Conservation (phyloP, 2,329 filamentous ascomycete species). For the Hypoxylon sp. region DNA sequence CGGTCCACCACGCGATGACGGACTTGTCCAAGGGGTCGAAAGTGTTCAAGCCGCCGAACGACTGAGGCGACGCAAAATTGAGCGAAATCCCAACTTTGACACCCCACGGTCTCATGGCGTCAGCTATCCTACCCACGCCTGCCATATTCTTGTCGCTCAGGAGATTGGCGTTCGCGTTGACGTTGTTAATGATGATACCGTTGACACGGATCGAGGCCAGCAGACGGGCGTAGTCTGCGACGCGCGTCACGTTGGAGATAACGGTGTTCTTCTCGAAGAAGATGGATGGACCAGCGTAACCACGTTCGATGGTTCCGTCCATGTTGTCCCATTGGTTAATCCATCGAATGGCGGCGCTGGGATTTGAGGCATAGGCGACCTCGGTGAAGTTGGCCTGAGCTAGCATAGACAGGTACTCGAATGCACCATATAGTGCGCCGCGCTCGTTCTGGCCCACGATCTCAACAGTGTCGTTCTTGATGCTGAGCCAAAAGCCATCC, state of each 20-base stretch:
- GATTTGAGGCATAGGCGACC: slow-evolving; percentile 66
- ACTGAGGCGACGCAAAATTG: slow-evolving; percentile 75
- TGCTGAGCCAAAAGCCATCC: slow-evolving; percentile 73
- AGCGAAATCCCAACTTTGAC: slow-evolving; percentile 75
- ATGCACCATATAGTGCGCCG: slow-evolving; percentile 76
- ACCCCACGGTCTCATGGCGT: slow-evolving; percentile 76
- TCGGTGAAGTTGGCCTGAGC: slow-evolving; percentile 57
- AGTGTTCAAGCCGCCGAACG: slow-evolving; percentile 67
- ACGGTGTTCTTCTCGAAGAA: slow-evolving; percentile 73
- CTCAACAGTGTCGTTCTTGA: slow-evolving; percentile 60
- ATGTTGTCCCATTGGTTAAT: slow-evolving; percentile 82
- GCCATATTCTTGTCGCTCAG: slow-evolving; percentile 69
- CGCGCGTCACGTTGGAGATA: slow-evolving; percentile 70
- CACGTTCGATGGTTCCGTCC: slow-evolving; percentile 75
- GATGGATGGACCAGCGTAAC: slow-evolving; percentile 76
- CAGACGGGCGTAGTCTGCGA: slow-evolving; percentile 73
- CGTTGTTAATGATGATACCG: slow-evolving; percentile 77
- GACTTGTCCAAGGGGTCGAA: slow-evolving; percentile 73
- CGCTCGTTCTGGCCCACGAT: slow-evolving; percentile 76
- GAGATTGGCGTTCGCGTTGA: slow-evolving; percentile 74
- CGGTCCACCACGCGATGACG: slow-evolving; percentile 74
- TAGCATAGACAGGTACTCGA: slow-evolving; percentile 76
- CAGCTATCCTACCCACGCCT: slow-evolving; percentile 72
- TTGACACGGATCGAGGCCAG: slow-evolving; percentile 76
- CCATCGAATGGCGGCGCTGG: slow-evolving; percentile 70